Percentiles rank a stretch among this genome's conserved stretches.
These are phyloP conservation scores for Phytopythium litorale DNA, from an alignment of 352 stramenopile genomes.

Conservation along the genomic window DNA sequence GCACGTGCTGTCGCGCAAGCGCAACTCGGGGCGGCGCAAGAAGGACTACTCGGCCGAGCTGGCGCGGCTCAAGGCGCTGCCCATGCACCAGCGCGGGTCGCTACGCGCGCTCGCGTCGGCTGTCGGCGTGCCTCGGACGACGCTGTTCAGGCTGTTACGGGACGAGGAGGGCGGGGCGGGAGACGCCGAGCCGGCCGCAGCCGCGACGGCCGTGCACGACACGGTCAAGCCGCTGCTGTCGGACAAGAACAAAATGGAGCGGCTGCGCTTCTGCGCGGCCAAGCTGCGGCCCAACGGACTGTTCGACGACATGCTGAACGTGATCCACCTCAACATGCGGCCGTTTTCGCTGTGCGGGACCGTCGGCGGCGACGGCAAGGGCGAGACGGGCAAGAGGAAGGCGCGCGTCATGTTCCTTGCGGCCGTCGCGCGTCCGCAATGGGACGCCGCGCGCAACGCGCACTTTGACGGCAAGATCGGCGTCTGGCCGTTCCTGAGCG, in stretches of 20 bases:
- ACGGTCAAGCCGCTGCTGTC: conserved; percentile 29
- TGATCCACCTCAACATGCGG: conserved; percentile 41
- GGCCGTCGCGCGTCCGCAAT: conserved; percentile 37
- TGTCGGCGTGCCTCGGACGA: conserved; percentile 32
- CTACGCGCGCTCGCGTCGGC: conserved; percentile 31
- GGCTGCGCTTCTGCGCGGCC: conserved; percentile 24
- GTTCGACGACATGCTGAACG: conserved; percentile 39
- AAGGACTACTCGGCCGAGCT: conserved; percentile 36
- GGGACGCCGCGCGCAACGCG: conserved; percentile 20
- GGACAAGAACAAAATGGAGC: conserved; percentile 35
- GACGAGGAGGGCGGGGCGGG: conserved; percentile 14
- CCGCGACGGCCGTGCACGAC: conserved; percentile 17
- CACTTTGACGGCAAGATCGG: conserved; percentile 45
- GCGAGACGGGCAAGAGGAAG: conserved; percentile 22
- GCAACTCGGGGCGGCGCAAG: conserved; percentile 38
- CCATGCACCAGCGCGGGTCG: conserved; percentile 28
- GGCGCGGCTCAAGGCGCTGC: conserved; percentile 31
- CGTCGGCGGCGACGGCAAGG: not conserved
- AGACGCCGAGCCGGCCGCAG: not conserved
- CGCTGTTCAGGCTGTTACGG: conserved; percentile 31
- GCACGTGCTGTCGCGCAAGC: conserved; percentile 34
- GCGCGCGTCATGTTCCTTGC: conserved; percentile 37
- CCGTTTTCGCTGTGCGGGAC: conserved; percentile 22
- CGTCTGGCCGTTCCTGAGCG: conserved; percentile 22
- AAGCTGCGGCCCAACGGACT: conserved; percentile 32